A percentile compares a stretch with the other conserved stretches of the same genome.
Conservation (phyloP, 352 stramenopile species). For the Phytopythium litorale region DNA sequence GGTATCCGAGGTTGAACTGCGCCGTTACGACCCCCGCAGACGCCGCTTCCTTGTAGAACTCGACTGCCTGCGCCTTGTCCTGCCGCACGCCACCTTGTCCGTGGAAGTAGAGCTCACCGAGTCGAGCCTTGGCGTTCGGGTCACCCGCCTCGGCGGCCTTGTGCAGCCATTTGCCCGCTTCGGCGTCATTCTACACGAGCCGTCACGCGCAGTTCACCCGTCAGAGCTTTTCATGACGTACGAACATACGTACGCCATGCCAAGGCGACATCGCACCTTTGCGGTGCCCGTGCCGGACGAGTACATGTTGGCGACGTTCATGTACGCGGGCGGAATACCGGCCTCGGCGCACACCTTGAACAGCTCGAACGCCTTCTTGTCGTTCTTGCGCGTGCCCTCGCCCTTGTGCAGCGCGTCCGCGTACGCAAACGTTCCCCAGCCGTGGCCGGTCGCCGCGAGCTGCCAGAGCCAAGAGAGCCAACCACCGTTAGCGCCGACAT, state of each 20-base stretch:
- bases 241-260: background rate
- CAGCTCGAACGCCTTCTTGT: slow-evolving; percentile 77
- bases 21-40: slow-evolving; percentile 48
- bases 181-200: slow-evolving; percentile 48
- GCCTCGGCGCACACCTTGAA: slow-evolving; percentile 63
- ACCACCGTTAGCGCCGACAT: background rate
- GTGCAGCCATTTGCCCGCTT: slow-evolving; percentile 67
- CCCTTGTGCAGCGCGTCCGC: slow-evolving; percentile 70
- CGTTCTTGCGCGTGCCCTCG: slow-evolving; percentile 69
- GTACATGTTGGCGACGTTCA: slow-evolving; percentile 87
- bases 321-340: slow-evolving; percentile 64
- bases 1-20: slow-evolving; percentile 77
- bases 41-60: slow-evolving; percentile 70
- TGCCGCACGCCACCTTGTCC: slow-evolving; percentile 47
- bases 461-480: slow-evolving; percentile 12
- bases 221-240: background rate
- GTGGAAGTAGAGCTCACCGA: slow-evolving; percentile 73
- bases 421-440: slow-evolving; percentile 80
- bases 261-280: slow-evolving; percentile 41
- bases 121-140: slow-evolving; percentile 61
- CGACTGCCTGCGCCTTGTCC: slow-evolving; percentile 47
- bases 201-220: background rate
- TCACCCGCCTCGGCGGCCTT: slow-evolving; percentile 76
- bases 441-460: slow-evolving; percentile 55
- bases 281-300: slow-evolving; percentile 49